Evolutionary conservation across 1,284 basidiomycete species (phyloP), one percentile per base, ranked within the genome.

Genomic region (Rhodotorula sp.): DNA sequence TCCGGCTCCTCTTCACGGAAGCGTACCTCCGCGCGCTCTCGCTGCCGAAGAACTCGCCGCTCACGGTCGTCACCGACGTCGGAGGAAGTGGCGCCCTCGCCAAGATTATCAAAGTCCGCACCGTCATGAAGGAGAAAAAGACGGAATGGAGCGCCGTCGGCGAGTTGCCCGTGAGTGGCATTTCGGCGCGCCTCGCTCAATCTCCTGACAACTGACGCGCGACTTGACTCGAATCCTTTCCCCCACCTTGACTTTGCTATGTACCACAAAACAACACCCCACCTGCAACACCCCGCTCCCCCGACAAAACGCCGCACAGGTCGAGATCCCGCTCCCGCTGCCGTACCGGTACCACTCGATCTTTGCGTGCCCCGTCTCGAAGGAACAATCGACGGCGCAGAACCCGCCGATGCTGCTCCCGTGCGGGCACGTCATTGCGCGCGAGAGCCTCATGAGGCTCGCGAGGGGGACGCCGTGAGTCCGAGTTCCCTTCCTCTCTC

Each of bases 401-500:
- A 99, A 99, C 80, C 97, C 95, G 28, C 95, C 95, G 0, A 97
- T 97, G 92, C 95, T 97, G 91, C 89, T 99, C 84, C 83, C 85
- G 2, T 99, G 95, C 80, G 95, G 95, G 1, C 97, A 99, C 81
- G 93, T 95, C 50, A 88, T 97, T 62, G 89, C 91, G 3, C 89
- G 90, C 79, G 94, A 97, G 77, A 93, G 91, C 79, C 83, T 97
- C 76, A 86, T 87, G 71, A 91, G 93, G 79, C 83, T 97, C 60
- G 88, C 89, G 78, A 97, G 95, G 82, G 86, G 89, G 34, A 87
- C 87, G 78, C 90, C 90, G 94, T 95, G 78, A 79, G 92, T 85
- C 34, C 34, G 34, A 34, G 19, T 28, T 28, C n/a, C 21, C 23
- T 26, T 18, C 23, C 16, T 12, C 18, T 56, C 8, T 23, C 7